A percentile compares a stretch with the other conserved stretches of the same genome.
Evolutionary conservation across 1,284 basidiomycete genomes (phyloP).

Genomic region (Papiliotrema fonsecae): DNA sequence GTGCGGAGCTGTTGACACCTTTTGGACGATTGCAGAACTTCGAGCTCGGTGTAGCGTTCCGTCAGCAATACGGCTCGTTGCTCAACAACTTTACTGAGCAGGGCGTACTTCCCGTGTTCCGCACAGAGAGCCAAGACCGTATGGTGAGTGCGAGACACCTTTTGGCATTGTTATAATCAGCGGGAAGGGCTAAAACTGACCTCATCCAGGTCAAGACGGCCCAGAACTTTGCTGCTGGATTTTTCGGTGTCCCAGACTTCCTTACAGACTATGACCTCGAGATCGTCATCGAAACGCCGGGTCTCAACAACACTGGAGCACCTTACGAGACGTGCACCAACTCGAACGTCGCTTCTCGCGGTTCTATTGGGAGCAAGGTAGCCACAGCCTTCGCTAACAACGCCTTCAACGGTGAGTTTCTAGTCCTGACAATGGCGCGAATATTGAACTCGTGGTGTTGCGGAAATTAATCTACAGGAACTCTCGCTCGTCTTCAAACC

Average conservation of each 20-base stretch:
- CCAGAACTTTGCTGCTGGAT: constrained; percentile 77
- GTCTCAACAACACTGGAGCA: constrained; percentile 51
- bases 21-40: constrained; percentile 49
- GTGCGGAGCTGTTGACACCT: constrained; percentile 50
- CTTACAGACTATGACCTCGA: constrained; percentile 70
- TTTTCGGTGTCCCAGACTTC: constrained; percentile 83
- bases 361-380: constrained; percentile 30
- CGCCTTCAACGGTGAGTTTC: constrained; percentile 29
- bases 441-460: too few relatives aligned
- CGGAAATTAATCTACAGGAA: too few relatives aligned
- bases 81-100: constrained; percentile 68
- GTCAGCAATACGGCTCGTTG: constrained; percentile 68
- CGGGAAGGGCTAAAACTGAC: too few relatives aligned
- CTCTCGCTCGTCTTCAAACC: neutral
- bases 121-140: constrained; percentile 71
- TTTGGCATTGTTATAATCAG: too few relatives aligned
- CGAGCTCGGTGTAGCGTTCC: constrained; percentile 38
- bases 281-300: constrained; percentile 53
- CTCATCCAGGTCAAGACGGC: constrained; percentile 75
- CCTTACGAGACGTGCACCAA: constrained; percentile 53
- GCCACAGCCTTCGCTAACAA: constrained; percentile 62
- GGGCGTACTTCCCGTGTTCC: constrained; percentile 52
- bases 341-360: constrained; percentile 66
- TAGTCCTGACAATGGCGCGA: too few relatives aligned
- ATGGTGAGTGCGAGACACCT: too few relatives aligned